Evolutionary conservation across 2,329 filamentous ascomycete species (phyloP), one percentile per base, ranked within the genome.

Genomic region (Graphilbum sp.): DNA sequence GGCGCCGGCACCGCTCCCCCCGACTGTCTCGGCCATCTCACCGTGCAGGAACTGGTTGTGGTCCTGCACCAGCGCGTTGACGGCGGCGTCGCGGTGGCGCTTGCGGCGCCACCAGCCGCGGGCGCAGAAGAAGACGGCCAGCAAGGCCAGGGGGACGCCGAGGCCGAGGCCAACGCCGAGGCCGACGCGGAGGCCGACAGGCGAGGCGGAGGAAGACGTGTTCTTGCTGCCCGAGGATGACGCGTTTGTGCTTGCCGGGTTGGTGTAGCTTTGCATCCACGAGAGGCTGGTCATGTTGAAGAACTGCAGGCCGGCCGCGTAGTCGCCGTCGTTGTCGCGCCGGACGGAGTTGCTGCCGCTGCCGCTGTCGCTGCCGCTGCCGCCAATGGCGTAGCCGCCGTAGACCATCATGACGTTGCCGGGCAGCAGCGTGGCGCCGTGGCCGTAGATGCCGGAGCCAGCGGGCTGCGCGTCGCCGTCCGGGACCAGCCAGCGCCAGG

Each of bases 401-500:
- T 75, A 69, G 2, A 79, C 60, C 66, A 79, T 72, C 70, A 80
- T 75, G 2, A 79, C 63, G 45, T 79, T 78, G 3, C 75, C 75
- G 1, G 75, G 75, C 4, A 80, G 54, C 39, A 79, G 58, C 1
- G 63, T 66, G 1, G 75, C 72, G 1, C 72, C 75, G 46, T 80
- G 75, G 0, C 75, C 75, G 48, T 72, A 79, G 0, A 78, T 56
- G 0, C 67, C 71, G 1, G 50, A 39, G 0, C 53, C 61, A 13
- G 54, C 51, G 2, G 61, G 67, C 51, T 67, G 66, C 4, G 61
- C 50, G 0, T 59, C 50, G 4, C 61, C 50, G 0, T 59, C 50
- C 0, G 82, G 81, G 1, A 80, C 59, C 2, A 60, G 63, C 82
- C 83, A 90, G 44, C 64, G 58, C 83, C 83, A 88, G 24, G 72